Percentiles rank a stretch among this genome's conserved stretches.
These are phyloP conservation scores for Nymphaea colorata DNA, from an alignment of 164 flowering plant genomes.

Conservation along the genomic window DNA sequence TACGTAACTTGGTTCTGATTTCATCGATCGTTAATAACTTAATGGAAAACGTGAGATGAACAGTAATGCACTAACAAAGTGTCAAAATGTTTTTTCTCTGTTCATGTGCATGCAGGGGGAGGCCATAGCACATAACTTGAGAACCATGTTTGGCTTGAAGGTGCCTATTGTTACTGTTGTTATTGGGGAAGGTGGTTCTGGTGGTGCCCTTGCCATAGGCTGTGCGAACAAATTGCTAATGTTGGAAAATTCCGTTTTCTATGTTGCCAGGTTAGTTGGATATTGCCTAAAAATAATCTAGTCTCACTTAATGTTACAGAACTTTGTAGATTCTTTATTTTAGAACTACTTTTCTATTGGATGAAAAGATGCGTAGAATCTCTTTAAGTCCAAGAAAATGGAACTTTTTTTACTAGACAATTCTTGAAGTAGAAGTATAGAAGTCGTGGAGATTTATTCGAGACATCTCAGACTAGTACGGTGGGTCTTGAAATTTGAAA, in stretches of 20 bases:
- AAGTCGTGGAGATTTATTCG: too few species aligned
- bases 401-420: too few species aligned
- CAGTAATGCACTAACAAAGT: neutral
- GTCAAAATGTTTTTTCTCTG: neutral
- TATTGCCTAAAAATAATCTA: neutral
- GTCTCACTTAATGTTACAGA: too few species aligned
- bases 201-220: slow-evolving; percentile 97
- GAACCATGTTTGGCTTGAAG: slow-evolving; percentile 84
- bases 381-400: too few species aligned
- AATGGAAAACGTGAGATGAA: neutral
- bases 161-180: slow-evolving; percentile 89
- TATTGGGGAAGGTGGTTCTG: slow-evolving; percentile 99
- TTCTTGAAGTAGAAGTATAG: too few species aligned
- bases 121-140: slow-evolving; percentile 87
- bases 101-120: slow-evolving; percentile 54
- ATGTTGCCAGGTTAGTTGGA: slow-evolving; percentile 81
- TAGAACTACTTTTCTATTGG: too few species aligned
- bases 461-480: too few species aligned
- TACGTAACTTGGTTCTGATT: slow-evolving; percentile 18
- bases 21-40: neutral
- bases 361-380: too few species aligned
- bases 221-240: slow-evolving; percentile 82
- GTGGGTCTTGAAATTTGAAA: too few species aligned
- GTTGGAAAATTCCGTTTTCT: slow-evolving; percentile 98
- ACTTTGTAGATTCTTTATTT: too few species aligned